Evolutionary conservation across 1,284 basidiomycete genomes (phyloP).

Genomic region (Paramarasmius palmivorus): DNA sequence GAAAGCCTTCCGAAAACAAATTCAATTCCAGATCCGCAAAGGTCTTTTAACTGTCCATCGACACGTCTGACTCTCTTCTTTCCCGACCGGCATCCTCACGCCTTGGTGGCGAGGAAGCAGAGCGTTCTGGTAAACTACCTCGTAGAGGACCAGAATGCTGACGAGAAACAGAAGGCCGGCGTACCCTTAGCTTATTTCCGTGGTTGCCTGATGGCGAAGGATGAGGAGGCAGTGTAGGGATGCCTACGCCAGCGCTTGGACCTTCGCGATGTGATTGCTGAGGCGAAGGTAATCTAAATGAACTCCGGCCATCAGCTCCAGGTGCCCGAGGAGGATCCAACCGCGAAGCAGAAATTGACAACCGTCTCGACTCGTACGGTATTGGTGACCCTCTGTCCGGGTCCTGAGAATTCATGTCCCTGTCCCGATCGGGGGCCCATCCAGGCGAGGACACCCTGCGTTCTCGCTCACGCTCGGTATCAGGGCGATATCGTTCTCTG

Average conservation of each 20-base stretch:
- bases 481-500: conserved; percentile 16
- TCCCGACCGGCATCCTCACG: not conserved
- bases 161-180: not conserved
- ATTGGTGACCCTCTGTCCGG: conserved; percentile 37
- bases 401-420: conserved; percentile 20
- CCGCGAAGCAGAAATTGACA: conserved; percentile 49
- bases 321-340: conserved; percentile 39
- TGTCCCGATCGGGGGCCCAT: conserved; percentile 37
- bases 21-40: not conserved
- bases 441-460: conserved; percentile 31
- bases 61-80: not conserved
- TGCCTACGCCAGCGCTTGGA: conserved; percentile 20
- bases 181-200: not conserved
- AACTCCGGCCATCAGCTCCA: not conserved
- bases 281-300: not conserved
- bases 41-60: not conserved
- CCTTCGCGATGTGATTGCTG: not conserved
- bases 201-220: conserved; percentile 5
- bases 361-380: conserved; percentile 47
- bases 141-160: conserved; percentile 6
- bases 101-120: conserved; percentile 4
- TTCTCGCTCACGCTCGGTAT: conserved; percentile 19
- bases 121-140: not conserved
- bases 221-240: conserved; percentile 15
- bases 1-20: not conserved